Base-by-base conservation (phyloP, 139 green algal genomes). In the Gonium pectorale region DNA sequence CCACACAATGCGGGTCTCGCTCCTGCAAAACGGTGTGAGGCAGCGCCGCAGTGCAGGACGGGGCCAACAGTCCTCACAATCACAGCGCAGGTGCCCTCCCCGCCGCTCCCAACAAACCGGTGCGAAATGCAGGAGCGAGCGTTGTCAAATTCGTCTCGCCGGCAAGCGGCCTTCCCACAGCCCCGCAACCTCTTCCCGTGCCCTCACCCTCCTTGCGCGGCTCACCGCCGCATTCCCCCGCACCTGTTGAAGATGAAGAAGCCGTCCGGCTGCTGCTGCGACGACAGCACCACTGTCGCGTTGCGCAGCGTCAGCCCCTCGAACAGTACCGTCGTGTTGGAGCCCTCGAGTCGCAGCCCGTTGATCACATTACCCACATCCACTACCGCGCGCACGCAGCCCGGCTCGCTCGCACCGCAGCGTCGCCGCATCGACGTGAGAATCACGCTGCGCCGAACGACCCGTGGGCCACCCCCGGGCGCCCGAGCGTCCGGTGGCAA, bases 181-280 rank as follows among this genome's bases (percentile, higher is more conserved):
- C n/a, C n/a, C n/a, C n/a, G n/a, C n/a, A n/a, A n/a, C n/a, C n/a
- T n/a, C n/a, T n/a, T n/a, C n/a, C n/a, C n/a, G n/a, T n/a, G n/a
- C n/a, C n/a, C n/a, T n/a, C n/a, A n/a, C n/a, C n/a, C n/a, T n/a
- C n/a, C n/a, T n/a, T n/a, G n/a, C n/a, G n/a, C n/a, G n/a, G n/a
- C n/a, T n/a, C 8, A 51, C 31, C 2, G 44, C 40, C 17, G 68
- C 40, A 9, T n/a, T 21, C 13, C 22, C 29, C 6, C 73, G 54
- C 73, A 81, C 74, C 77, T 49, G 62, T 83, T 21, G 17, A 83
- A 73, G 13, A 21, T 17, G 41, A 83, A 83, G 44, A 83, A 83
- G 60, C 43, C 31, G 2, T 8, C 17, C 35, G 33, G 24, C 27
- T 37, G 40, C 35, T 4, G 51, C 27, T 19, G n/a, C 7, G 44